A percentile compares a stretch with the other conserved stretches of the same genome.
Evolutionary conservation across 768 basidiomycete species (phyloP).

Genomic region (Gloeopeniophorella convolvens): DNA sequence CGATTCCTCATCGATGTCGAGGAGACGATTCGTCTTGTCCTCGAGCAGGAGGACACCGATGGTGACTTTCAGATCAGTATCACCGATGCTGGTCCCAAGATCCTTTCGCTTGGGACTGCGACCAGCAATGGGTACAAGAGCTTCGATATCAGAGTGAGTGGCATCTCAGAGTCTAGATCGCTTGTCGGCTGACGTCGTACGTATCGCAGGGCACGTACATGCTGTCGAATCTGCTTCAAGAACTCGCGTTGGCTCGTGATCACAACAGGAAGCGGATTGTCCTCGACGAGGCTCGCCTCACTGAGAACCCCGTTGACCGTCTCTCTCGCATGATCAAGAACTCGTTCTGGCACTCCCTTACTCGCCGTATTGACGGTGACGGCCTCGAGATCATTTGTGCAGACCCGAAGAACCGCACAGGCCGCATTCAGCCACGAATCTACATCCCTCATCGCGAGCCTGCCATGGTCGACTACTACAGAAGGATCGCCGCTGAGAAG

Average conservation of each 20-base stretch:
- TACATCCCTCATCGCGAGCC: constrained; percentile 94
- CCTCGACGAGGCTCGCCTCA: constrained; percentile 95
- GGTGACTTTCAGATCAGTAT: constrained; percentile 95
- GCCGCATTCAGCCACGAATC: constrained; percentile 84
- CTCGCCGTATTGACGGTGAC: constrained; percentile 93
- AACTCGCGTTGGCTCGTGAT: constrained; percentile 92
- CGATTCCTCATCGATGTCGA: constrained; percentile 97
- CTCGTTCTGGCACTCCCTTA: constrained; percentile 98
- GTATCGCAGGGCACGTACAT: constrained; percentile 87
- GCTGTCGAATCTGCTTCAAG: constrained; percentile 98
- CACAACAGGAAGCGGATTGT: constrained; percentile 95
- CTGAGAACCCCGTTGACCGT: constrained; percentile 96
- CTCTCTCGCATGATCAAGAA: constrained; percentile 96
- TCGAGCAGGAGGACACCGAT: constrained; percentile 98
- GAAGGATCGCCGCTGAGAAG: constrained; percentile 82
- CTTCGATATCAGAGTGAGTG: constrained; percentile 84
- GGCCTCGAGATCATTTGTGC: constrained; percentile 96
- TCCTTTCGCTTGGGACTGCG: constrained; percentile 92
- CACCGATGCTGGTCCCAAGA: constrained; percentile 94
- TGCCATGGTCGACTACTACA: constrained; percentile 93
- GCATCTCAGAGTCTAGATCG: neutral
- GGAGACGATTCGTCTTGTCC: constrained; percentile 91
- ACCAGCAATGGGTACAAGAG: constrained; percentile 98
- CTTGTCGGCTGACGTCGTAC: constrained; percentile 10
- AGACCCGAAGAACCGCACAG: constrained; percentile 95